Conservation (phyloP, 2,329 filamentous ascomycete species). For the Fusarium sp. region DNA sequence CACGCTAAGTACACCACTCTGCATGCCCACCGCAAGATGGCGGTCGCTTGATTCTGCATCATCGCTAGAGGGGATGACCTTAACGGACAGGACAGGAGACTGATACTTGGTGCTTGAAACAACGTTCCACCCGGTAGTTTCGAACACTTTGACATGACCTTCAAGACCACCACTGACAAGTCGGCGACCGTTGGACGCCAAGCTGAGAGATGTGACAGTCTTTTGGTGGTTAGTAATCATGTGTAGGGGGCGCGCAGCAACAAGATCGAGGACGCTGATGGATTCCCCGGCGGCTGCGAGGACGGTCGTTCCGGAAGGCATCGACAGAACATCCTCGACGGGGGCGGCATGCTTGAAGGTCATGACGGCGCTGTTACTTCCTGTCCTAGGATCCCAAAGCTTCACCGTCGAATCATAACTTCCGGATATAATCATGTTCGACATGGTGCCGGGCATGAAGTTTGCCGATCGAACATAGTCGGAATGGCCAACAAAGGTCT, state of each 20-base stretch:
- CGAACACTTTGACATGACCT: conserved; percentile 97
- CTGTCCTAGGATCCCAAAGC: conserved; percentile 90
- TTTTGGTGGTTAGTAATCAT: conserved; percentile 97
- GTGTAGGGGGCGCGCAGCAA: conserved; percentile 89
- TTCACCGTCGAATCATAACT: conserved; percentile 96
- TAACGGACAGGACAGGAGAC: conserved; percentile 88
- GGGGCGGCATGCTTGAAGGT: conserved; percentile 95
- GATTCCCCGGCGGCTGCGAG: conserved; percentile 88
- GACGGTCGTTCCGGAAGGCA: conserved; percentile 89
- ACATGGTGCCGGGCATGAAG: conserved; percentile 83
- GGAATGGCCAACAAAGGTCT: conserved; percentile 86
- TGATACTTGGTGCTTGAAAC: conserved; percentile 96
- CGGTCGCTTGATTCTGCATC: conserved; percentile 78
- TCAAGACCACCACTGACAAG: conserved; percentile 92
- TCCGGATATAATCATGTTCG: conserved; percentile 87
- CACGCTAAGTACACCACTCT: conserved; percentile 91
- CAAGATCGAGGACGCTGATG: conserved; percentile 92
- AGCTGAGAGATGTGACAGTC: conserved; percentile 89
- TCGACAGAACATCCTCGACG: conserved; percentile 88
- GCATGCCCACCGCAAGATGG: conserved; percentile 95
- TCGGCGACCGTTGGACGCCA: conserved; percentile 85
- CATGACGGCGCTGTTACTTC: conserved; percentile 80
- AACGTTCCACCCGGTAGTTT: conserved; percentile 95
- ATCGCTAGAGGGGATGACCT: conserved; percentile 71
- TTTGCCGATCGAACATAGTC: conserved; percentile 93